Conservation (phyloP, 1,284 basidiomycete genomes). For the Cutaneotrichosporon cutaneum region DNA sequence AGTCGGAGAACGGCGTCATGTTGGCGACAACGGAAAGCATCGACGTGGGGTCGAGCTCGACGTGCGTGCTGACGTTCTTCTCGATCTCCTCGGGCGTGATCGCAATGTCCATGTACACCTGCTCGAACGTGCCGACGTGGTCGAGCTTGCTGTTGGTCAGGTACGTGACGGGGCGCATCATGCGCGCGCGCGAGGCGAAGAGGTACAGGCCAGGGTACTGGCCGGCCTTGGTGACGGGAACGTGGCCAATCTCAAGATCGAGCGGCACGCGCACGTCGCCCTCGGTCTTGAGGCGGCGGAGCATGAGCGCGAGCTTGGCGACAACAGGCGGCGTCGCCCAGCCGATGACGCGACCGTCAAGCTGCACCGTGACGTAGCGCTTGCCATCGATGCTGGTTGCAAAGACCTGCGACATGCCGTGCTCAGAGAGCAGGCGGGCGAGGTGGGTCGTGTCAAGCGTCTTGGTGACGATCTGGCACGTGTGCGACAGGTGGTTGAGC, state of each 20-base stretch:
- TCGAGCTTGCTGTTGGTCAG: conserved; percentile 82
- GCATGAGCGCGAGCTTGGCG: conserved; percentile 72
- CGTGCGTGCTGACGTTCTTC: conserved; percentile 75
- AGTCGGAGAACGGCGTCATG: conserved; percentile 75
- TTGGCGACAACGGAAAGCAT: conserved; percentile 77
- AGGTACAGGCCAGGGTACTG: conserved; percentile 97
- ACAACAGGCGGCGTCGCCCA: conserved; percentile 81
- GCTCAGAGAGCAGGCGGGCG: conserved; percentile 73
- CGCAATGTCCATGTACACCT: conserved; percentile 99
- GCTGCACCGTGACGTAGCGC: conserved; percentile 81
- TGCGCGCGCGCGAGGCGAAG: conserved; percentile 81
- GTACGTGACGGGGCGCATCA: conserved; percentile 98
- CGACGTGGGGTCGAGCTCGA: conserved; percentile 92
- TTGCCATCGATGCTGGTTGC: conserved; percentile 72
- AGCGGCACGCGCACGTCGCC: conserved; percentile 76
- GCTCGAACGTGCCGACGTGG: conserved; percentile 94
- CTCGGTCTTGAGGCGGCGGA: conserved; percentile 96
- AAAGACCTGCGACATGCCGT: conserved; percentile 94
- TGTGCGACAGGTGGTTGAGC: conserved; percentile 92
- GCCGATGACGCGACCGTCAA: conserved; percentile 94
- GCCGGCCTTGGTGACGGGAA: conserved; percentile 84
- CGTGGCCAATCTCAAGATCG: conserved; percentile 92
- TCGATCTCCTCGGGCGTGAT: conserved; percentile 88
- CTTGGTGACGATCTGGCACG: conserved; percentile 85
- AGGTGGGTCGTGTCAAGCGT: conserved; percentile 75